A percentile compares a stretch with the other conserved stretches of the same genome.
Evolutionary conservation across 257 asterid genomes (phyloP).

Genomic region (Solanum rostratum): DNA sequence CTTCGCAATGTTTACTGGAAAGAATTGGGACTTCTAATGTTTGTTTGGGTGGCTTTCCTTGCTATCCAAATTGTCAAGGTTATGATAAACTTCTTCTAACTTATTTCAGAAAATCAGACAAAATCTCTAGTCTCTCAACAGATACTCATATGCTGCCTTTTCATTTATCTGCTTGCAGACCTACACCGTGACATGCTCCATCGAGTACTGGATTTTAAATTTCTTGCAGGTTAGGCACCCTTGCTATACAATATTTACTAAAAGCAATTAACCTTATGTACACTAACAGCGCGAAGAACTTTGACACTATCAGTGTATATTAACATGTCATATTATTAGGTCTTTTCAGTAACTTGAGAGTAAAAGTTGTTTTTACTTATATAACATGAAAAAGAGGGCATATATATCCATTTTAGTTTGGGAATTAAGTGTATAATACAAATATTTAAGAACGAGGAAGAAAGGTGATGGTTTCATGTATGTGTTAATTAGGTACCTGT

Average conservation of each 20-base stretch:
- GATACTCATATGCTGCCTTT: not conserved
- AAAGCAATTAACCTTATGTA: no score
- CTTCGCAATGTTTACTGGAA: slow-evolving; percentile 22
- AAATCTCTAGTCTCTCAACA: not conserved
- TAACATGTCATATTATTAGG: no score
- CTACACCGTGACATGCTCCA: slow-evolving; percentile 22
- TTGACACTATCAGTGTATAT: no score
- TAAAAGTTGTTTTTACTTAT: no score
- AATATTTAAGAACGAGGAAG: not conserved
- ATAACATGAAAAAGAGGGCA: no score
- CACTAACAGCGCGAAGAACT: no score
- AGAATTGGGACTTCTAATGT: slow-evolving; percentile 18
- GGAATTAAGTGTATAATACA: not conserved
- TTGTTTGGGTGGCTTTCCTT: slow-evolving; percentile 28
- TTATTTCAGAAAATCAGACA: not conserved
- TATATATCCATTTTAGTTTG: not conserved
- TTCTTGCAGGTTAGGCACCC: slow-evolving; percentile 16
- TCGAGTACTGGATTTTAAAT: slow-evolving; percentile 22
- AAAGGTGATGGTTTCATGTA: not conserved
- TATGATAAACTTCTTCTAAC: not conserved
- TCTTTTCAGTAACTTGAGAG: no score
- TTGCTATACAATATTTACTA: not conserved
- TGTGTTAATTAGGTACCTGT: slow-evolving; percentile 14
- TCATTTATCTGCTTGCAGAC: slow-evolving; percentile 12
- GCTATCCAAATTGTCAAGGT: slow-evolving; percentile 24